Conservation (phyloP, 2,329 filamentous ascomycete genomes). For the Hypoxylon sp. region DNA sequence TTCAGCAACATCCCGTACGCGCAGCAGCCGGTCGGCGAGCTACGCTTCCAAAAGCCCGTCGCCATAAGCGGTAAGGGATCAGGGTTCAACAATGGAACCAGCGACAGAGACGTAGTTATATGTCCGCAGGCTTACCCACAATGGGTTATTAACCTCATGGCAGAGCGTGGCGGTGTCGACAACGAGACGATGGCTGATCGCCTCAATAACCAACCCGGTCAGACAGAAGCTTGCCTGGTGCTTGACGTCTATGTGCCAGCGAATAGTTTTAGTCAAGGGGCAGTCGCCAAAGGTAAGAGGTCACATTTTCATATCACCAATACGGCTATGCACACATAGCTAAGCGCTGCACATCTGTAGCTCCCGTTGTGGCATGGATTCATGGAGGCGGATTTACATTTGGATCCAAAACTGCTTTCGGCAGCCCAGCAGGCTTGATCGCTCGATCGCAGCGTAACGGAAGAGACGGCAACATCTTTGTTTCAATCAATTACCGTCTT, state of each 20-base stretch:
- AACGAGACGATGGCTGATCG: conserved; percentile 29
- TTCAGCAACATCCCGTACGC: conserved; percentile 60
- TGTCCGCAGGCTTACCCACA: conserved; percentile 54
- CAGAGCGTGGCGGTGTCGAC: conserved; percentile 24
- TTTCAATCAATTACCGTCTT: conserved; percentile 49
- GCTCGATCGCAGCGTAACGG: conserved; percentile 32
- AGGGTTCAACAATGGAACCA: conserved; percentile 44
- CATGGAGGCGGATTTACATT: conserved; percentile 50
- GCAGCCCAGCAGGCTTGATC: conserved; percentile 45
- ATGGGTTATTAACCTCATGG: conserved; percentile 47
- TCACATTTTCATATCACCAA: neutral
- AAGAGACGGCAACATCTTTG: conserved; percentile 41
- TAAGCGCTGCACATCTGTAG: conserved; percentile 27
- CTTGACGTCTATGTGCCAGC: conserved; percentile 46
- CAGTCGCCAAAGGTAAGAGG: neutral
- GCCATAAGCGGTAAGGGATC: conserved; percentile 48
- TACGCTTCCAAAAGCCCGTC: conserved; percentile 55
- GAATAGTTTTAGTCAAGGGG: conserved; percentile 29
- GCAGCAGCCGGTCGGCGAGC: conserved; percentile 54
- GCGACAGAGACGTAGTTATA: conserved; percentile 39
- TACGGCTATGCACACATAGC: neutral
- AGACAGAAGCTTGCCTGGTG: conserved; percentile 49
- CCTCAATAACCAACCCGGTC: conserved; percentile 42
- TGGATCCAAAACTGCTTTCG: conserved; percentile 45
- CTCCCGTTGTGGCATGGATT: conserved; percentile 50